Base-by-base conservation (phyloP, 495 filamentous ascomycete genomes). In the Recurvomyces mirabilis region DNA sequence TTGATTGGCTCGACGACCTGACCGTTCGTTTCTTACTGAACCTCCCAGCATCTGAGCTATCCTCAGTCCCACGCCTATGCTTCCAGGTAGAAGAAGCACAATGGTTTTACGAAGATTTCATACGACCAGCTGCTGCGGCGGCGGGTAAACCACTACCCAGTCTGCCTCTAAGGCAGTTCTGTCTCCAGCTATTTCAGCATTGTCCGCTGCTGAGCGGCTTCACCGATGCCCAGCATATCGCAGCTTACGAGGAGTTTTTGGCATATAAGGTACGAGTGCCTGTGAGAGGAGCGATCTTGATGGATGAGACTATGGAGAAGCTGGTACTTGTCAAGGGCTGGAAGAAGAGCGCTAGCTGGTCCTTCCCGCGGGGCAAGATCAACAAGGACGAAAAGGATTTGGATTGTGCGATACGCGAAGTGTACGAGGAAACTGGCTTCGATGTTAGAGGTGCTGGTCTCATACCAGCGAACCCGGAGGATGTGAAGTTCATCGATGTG, bases 41-140 rank as follows among this genome's bases (percentile, higher is more conserved):
- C 65, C 72, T 94, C 37, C 91, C 91, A 17, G 72, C 77, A 49
- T 86, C 88, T 62, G 91, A 96, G 61, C 79, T 95, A 22, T 75
- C 79, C 47, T 85, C 81, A 0, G 83, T 93, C 17, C 86, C 88
- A 57, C 84, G 91, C 51, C 87, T 96, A 58, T 94, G 87, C 64
- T 98, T 98, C 63, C 88, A 95, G 67, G 81, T 98, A 43, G 91
- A 98, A 64, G 93, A 95, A 59, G 91, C 91, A 58, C 91, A 98
- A 82, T 98, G 91, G 91, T 96, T 87, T 63, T 98, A 95, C 77
- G 93, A 96, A 65, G 91, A 98, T 64, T 98, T 96, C 59, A 84
- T 98, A 63, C 83, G 93, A 26, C 87, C 87, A 23, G 68, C 88
- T 41, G 46, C 38, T 12, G 41, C 41, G 2, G 51, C 47, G 7